phyloP scores from a whole-genome alignment of 1,284 basidiomycete species.

The Amylostereum chailletii region DNA sequence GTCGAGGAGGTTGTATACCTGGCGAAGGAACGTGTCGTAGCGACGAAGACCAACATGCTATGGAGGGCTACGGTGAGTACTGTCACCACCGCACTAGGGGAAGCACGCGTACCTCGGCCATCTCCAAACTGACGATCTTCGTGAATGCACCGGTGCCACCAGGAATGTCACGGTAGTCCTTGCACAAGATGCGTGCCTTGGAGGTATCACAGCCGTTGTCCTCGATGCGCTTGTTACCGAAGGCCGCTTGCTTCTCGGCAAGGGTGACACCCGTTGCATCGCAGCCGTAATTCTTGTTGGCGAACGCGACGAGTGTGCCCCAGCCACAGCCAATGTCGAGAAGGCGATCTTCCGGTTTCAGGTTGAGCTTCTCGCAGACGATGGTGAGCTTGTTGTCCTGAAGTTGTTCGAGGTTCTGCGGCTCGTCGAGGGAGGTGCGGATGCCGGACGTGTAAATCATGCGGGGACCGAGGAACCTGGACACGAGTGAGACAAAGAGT shows the following conservation, averaged over 20 bases:
- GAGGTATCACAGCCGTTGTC: slow-evolving; percentile 62
- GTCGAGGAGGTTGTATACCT: slow-evolving; percentile 90
- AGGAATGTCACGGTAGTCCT: slow-evolving; percentile 92
- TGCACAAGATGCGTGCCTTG: slow-evolving; percentile 87
- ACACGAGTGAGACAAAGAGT: slow-evolving; percentile 4
- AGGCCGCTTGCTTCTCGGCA: slow-evolving; percentile 83
- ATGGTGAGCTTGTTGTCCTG: slow-evolving; percentile 98
- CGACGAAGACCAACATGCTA: slow-evolving; percentile 93
- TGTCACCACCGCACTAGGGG: slow-evolving; percentile 5
- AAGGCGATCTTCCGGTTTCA: slow-evolving; percentile 73
- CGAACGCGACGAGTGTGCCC: slow-evolving; percentile 93
- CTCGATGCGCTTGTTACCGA: slow-evolving; percentile 84
- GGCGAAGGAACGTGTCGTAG: slow-evolving; percentile 82
- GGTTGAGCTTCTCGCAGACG: slow-evolving; percentile 91
- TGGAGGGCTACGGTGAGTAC: neutral
- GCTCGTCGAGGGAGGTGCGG: slow-evolving; percentile 64
- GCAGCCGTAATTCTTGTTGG: slow-evolving; percentile 94
- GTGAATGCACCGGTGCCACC: slow-evolving; percentile 73
- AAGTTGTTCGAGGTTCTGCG: slow-evolving; percentile 86
- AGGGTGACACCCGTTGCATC: slow-evolving; percentile 96
- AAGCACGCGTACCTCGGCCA: slow-evolving; percentile 73
- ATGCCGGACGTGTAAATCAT: slow-evolving; percentile 98
- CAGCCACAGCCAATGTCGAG: slow-evolving; percentile 97
- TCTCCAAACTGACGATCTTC: slow-evolving; percentile 96
- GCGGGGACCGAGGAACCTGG: slow-evolving; percentile 86